Evolutionary conservation across 2,329 filamentous ascomycete genomes (phyloP), one percentile per base, ranked within the genome.

Genomic region (Xylariaceae sp.): DNA sequence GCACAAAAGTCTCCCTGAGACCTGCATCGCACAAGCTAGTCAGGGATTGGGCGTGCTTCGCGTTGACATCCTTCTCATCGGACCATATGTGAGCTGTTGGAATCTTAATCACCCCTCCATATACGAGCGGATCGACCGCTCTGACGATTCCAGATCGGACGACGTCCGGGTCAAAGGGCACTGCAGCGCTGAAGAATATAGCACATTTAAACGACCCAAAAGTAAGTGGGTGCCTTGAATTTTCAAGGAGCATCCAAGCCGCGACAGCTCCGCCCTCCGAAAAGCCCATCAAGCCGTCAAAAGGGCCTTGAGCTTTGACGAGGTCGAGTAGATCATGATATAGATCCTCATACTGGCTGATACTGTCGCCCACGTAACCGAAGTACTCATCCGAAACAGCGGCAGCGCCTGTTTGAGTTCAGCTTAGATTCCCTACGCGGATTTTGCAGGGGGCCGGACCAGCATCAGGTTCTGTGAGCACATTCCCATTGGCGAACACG

Each of bases 281-380:
- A 53, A 68, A 69, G 2, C 67, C 67, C 63, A 70, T 69, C 13
- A 69, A 36, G 15, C 60, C 68, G 33, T 69, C 64, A 32, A 69
- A 69, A 6, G 66, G 66, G 6, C 65, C 66, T 29, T 64, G 53
- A 29, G 33, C 57, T 37, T 63, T 46, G 20, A 66, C 59, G 13
- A 66, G 30, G 40, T 63, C 61, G 18, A 66, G 51, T 41, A 67
- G 57, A 44, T 51, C 64, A 26, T 63, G 52, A 41, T 64, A 60
- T 18, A 66, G 55, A 27, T 65, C 57, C 41, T 56, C 46, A 41
- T 61, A 60, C 29, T 67, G 54, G 11, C 49, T 49, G 21, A 59
- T 41, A 32, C 56, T 53, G 18, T 64, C 49, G 41, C 61, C 59
- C 15, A 67, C 53, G 20, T 60, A 67, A 7, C 57, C 62, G 50